phyloP scores from a whole-genome alignment of 495 filamentous ascomycete genomes.

The Lasiosphaeria hispida region DNA sequence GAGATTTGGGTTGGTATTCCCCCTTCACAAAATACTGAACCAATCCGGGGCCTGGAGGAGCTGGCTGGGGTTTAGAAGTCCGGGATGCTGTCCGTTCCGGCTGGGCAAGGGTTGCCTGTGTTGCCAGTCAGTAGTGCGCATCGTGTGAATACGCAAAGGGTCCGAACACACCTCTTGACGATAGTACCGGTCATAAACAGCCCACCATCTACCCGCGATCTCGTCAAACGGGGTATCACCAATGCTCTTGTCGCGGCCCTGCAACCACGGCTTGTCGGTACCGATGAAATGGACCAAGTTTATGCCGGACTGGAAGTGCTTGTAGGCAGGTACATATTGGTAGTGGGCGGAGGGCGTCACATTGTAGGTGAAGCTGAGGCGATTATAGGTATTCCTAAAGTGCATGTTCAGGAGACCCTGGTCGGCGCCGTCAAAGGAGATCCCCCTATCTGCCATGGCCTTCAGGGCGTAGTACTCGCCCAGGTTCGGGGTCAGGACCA shows the following conservation, averaged over 20 bases:
- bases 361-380: slow-evolving; percentile 94
- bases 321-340: slow-evolving; percentile 92
- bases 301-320: slow-evolving; percentile 84
- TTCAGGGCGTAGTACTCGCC: slow-evolving; percentile 82
- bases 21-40: slow-evolving; percentile 54
- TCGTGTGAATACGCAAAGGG: background rate
- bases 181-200: slow-evolving; percentile 85
- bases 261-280: slow-evolving; percentile 80
- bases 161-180: slow-evolving; percentile 45
- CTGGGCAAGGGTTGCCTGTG: slow-evolving; percentile 11
- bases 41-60: slow-evolving; percentile 29
- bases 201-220: slow-evolving; percentile 83
- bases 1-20: slow-evolving; percentile 48
- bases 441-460: slow-evolving; percentile 77
- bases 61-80: no score
- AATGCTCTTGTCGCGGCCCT: slow-evolving; percentile 57
- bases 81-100: slow-evolving; percentile 2
- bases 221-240: slow-evolving; percentile 70
- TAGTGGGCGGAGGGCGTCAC: slow-evolving; percentile 92
- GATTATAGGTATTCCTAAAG: slow-evolving; percentile 76
- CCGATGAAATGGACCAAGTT: slow-evolving; percentile 94
- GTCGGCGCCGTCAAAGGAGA: slow-evolving; percentile 96
- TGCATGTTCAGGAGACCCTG: slow-evolving; percentile 95
- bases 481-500: slow-evolving; percentile 84
- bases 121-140: slow-evolving; percentile 14